These are phyloP conservation scores for Picochlorum sp. DNA, from an alignment of 139 green algal genomes.

Conservation along the genomic window DNA sequence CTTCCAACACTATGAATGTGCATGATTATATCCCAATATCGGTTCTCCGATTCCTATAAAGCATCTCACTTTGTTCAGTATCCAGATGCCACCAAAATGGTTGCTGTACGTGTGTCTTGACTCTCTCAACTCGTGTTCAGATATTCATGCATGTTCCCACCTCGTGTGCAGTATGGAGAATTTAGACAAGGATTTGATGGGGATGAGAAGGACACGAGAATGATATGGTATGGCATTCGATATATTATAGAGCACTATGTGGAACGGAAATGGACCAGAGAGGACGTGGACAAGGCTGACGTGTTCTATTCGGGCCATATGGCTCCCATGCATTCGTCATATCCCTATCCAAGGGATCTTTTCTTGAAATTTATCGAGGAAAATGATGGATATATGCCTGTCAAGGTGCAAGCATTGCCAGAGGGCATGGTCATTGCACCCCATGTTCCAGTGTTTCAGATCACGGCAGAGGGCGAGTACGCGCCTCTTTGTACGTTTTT, in stretches of 20 bases:
- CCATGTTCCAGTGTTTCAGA: conserved; percentile 67
- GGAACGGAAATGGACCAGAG: conserved; percentile 61
- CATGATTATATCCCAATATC: conserved; percentile 46
- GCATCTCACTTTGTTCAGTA: conserved; percentile 74
- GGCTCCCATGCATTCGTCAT: conserved; percentile 46
- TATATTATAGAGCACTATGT: conserved; percentile 80
- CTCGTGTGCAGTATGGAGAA: conserved; percentile 67
- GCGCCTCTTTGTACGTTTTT: conserved; percentile 75
- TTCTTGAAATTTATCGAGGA: conserved; percentile 77
- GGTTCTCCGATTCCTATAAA: conserved; percentile 76
- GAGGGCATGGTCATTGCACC: conserved; percentile 68
- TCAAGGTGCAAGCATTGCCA: conserved; percentile 74
- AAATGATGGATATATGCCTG: conserved; percentile 80
- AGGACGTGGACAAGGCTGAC: conserved; percentile 68
- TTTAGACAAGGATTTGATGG: conserved; percentile 69
- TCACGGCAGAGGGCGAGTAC: conserved; percentile 44
- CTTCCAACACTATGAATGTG: no score
- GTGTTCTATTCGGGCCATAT: conserved; percentile 74
- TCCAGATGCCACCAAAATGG: conserved; percentile 58
- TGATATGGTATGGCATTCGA: conserved; percentile 69
- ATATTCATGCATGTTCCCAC: not conserved
- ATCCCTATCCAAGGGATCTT: conserved; percentile 67
- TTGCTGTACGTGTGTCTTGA: conserved; percentile 49
- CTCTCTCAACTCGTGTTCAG: not conserved
- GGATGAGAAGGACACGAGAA: conserved; percentile 64